These are phyloP conservation scores for Zygoascus tannicola DNA, from an alignment of 805 yeast genomes.

Conservation along the genomic window DNA sequence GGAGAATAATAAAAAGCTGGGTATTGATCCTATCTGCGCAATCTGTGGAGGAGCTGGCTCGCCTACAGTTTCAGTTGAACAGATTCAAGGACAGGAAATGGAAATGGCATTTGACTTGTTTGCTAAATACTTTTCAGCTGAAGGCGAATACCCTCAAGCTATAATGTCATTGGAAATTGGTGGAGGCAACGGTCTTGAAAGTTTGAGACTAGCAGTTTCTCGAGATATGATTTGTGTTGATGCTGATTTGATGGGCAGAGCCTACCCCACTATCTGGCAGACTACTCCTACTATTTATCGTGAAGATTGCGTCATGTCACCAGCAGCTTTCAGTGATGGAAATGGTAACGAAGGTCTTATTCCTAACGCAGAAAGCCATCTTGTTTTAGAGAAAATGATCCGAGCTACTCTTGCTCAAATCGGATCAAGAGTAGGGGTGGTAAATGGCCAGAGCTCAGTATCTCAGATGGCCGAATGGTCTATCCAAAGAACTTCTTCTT, in stretches of 20 bases:
- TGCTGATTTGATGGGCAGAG: constrained; percentile 9
- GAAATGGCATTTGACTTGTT: constrained; percentile 23
- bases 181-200: constrained; percentile 25
- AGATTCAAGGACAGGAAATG: constrained; percentile 33
- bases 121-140: not conserved
- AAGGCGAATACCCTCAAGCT: constrained; percentile 6
- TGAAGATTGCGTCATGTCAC: constrained; percentile 6
- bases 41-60: constrained; percentile 37
- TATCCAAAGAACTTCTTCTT: constrained; percentile 31
- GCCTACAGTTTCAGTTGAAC: constrained; percentile 37
- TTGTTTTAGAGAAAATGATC: constrained; percentile 30
- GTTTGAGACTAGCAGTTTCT: constrained; percentile 12
- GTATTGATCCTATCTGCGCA: constrained; percentile 20
- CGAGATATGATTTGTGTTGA: constrained; percentile 3
- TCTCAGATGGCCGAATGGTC: constrained; percentile 24
- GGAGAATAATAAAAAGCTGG: constrained; percentile 4
- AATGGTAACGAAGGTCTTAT: constrained; percentile 31
- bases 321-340: constrained; percentile 25
- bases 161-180: constrained; percentile 22
- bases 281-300: constrained; percentile 4
- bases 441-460: constrained; percentile 28
- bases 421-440: constrained; percentile 34
- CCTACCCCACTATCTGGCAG: constrained; percentile 5
- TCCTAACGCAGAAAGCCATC: constrained; percentile 16
- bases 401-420: constrained; percentile 36